A percentile compares a stretch with the other conserved stretches of the same genome.
Conservation (phyloP, 192 early-diverging fungal species). For the Backusella australiensis region DNA sequence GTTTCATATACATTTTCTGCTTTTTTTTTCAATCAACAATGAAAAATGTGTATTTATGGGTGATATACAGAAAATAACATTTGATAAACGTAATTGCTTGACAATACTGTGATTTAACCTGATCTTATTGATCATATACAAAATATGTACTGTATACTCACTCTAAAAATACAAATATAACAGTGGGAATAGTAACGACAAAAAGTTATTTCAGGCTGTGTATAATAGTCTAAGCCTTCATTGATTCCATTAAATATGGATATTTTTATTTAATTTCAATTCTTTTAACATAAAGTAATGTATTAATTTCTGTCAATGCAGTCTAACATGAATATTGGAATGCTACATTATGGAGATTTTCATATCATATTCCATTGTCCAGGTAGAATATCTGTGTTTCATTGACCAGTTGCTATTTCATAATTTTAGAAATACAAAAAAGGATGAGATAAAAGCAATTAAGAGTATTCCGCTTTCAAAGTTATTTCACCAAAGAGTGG, state of each 20-base stretch:
- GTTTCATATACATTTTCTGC: not conserved
- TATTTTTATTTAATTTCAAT: not conserved
- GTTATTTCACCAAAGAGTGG: too few species aligned
- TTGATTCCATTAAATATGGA: not conserved
- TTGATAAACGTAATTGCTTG: not conserved
- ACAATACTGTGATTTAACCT: not conserved
- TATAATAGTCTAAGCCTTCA: not conserved
- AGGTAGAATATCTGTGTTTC: too few species aligned
- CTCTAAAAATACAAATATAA: not conserved
- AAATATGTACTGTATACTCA: not conserved
- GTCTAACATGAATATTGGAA: too few species aligned
- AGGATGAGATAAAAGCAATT: too few species aligned
- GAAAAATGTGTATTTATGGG: not conserved
- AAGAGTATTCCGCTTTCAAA: too few species aligned
- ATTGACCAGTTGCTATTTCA: too few species aligned
- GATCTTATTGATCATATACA: not conserved
- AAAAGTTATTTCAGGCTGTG: not conserved
- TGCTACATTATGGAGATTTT: too few species aligned
- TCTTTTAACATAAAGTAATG: not conserved
- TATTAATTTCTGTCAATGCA: not conserved
- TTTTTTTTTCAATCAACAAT: not conserved
- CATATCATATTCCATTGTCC: too few species aligned
- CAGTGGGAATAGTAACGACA: not conserved
- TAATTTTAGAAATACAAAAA: too few species aligned
- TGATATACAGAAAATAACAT: not conserved